These are phyloP conservation scores for Penium margaritaceum DNA, from an alignment of 139 green algal genomes.

Conservation along the genomic window DNA sequence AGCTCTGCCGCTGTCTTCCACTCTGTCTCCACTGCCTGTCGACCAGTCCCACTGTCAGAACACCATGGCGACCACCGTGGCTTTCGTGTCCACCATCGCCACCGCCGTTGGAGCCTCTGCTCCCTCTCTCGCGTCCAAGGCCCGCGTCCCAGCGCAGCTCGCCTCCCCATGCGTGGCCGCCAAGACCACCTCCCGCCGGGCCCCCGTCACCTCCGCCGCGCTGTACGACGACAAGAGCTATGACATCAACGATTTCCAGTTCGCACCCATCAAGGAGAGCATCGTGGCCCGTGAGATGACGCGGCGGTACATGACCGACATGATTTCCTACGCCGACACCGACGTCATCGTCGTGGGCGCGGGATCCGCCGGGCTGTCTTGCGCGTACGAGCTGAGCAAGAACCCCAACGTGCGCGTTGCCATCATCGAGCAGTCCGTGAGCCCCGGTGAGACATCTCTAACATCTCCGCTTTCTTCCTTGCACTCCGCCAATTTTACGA, in stretches of 20 bases:
- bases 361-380: conserved; percentile 70
- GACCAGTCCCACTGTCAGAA: too few species aligned
- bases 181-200: conserved; percentile 1
- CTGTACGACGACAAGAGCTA: conserved; percentile 17
- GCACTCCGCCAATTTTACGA: too few species aligned
- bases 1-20: too few species aligned
- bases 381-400: conserved; percentile 90
- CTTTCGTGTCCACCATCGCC: too few species aligned
- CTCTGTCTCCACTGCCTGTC: too few species aligned
- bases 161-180: too few species aligned
- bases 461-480: too few species aligned
- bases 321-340: conserved; percentile 75
- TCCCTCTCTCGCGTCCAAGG: too few species aligned
- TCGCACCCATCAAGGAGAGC: conserved; percentile 44
- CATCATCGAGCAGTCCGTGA: conserved; percentile 73
- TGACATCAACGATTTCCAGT: conserved; percentile 47
- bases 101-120: too few species aligned
- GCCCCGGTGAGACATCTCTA: too few species aligned
- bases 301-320: conserved; percentile 80
- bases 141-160: too few species aligned
- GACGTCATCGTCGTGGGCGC: conserved; percentile 71
- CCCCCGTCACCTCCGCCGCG: background rate
- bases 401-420: conserved; percentile 82
- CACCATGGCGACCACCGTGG: too few species aligned
- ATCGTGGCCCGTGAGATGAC: conserved; percentile 46